Evolutionary conservation across 164 flowering plant species (phyloP).

Genomic region (Stephania cephalantha): DNA sequence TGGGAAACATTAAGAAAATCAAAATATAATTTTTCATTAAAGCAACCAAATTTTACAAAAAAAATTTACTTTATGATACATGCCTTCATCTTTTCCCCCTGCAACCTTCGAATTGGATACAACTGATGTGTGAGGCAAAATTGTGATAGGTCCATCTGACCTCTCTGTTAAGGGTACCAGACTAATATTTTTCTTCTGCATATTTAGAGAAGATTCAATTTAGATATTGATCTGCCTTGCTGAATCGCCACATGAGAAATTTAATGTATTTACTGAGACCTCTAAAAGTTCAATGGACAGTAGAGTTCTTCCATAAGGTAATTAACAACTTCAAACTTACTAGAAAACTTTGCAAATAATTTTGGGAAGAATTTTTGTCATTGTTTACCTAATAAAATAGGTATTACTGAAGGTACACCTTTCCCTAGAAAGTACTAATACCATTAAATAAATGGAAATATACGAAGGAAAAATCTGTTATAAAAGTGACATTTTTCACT

Average conservation of each 20-base stretch:
- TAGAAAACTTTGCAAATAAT: too few relatives aligned
- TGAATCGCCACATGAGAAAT: neutral
- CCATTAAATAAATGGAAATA: neutral
- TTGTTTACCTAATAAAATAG: too few relatives aligned
- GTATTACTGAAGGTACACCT: neutral
- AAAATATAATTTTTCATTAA: neutral
- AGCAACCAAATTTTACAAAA: neutral
- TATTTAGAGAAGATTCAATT: neutral
- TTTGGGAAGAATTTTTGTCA: too few relatives aligned
- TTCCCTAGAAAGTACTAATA: neutral
- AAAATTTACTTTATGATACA: neutral
- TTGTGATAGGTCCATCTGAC: constrained; percentile 7
- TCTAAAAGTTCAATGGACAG: neutral
- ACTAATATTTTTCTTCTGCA: constrained; percentile 17
- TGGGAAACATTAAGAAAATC: neutral
- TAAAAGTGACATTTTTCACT: too few relatives aligned
- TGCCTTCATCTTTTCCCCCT: constrained; percentile 17
- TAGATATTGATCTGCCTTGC: neutral
- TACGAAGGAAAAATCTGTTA: neutral
- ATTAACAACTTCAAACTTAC: neutral
- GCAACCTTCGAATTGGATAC: constrained; percentile 8
- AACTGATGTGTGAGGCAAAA: constrained; percentile 11
- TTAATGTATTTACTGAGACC: neutral
- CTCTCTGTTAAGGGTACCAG: constrained; percentile 12
- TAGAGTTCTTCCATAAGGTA: neutral